phyloP scores from a whole-genome alignment of 176 grass and related monocot genomes.

The Juncus effusus region DNA sequence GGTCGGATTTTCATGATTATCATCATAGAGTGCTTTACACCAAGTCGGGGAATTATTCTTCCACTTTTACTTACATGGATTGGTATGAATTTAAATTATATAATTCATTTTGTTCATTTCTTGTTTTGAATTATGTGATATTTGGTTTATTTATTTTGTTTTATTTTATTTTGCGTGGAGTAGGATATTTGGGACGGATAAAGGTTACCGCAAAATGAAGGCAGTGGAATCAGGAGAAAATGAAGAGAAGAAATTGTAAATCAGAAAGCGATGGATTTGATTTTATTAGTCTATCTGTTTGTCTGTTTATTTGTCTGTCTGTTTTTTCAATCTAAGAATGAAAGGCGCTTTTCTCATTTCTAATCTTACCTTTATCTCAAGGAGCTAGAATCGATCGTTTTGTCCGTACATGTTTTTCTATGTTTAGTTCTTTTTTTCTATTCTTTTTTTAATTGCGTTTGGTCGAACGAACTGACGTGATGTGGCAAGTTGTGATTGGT shows the following conservation, averaged over 20 bases:
- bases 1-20: constrained; percentile 78
- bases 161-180: constrained; percentile 1
- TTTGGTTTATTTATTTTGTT: background rate
- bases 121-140: background rate
- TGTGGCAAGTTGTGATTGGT: constrained; percentile 10
- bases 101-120: background rate
- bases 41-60: constrained; percentile 82
- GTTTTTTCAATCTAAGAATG: too few species aligned
- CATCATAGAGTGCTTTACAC: constrained; percentile 88
- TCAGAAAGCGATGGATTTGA: background rate
- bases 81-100: constrained; percentile 39
- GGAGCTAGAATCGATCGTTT: too few species aligned
- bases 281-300: too few species aligned
- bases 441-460: constrained; percentile 7
- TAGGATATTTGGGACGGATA: constrained; percentile 86
- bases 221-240: constrained; percentile 37
- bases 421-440: background rate
- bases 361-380: too few species aligned
- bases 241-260: constrained; percentile 42
- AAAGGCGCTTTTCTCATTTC: too few species aligned
- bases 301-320: too few species aligned
- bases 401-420: too few species aligned
- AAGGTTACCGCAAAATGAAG: constrained; percentile 64
- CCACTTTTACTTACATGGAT: constrained; percentile 97
- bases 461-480: constrained; percentile 15